Evolutionary conservation across 768 basidiomycete genomes (phyloP).

Genomic region (Rhizopogon rudus): DNA sequence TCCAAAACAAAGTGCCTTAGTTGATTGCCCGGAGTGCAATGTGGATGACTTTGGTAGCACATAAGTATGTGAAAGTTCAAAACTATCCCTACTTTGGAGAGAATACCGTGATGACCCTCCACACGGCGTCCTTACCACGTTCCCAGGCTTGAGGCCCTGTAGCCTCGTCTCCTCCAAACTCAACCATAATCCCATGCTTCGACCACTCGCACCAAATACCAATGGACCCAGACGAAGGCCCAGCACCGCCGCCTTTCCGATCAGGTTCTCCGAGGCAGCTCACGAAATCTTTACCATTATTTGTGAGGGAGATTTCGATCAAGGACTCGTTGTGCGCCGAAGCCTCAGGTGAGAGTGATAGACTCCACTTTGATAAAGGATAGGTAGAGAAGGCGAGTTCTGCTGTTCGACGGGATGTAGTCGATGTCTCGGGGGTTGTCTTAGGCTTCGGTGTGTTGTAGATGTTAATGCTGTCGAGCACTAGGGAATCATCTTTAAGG

Average conservation of each 20-base stretch:
- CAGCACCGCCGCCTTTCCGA: constrained; percentile 86
- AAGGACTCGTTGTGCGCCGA: constrained; percentile 17
- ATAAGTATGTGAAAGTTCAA: not conserved
- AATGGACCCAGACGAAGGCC: constrained; percentile 79
- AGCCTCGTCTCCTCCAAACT: constrained; percentile 76
- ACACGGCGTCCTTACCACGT: constrained; percentile 72
- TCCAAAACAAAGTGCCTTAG: too few relatives aligned
- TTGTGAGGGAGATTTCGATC: constrained; percentile 41
- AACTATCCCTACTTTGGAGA: constrained; percentile 13
- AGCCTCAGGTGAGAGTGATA: constrained; percentile 31
- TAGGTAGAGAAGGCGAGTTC: constrained; percentile 54
- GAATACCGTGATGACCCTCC: constrained; percentile 73
- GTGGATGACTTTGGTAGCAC: too few relatives aligned
- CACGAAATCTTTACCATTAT: constrained; percentile 79
- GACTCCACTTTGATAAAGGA: constrained; percentile 46
- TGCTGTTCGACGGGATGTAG: constrained; percentile 36
- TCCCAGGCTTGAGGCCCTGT: constrained; percentile 86
- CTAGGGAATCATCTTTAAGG: constrained; percentile 45
- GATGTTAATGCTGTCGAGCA: constrained; percentile 73
- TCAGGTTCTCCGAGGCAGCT: constrained; percentile 75
- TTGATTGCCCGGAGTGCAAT: too few relatives aligned
- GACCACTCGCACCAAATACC: constrained; percentile 95
- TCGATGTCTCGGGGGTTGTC: constrained; percentile 23
- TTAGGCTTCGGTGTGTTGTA: constrained; percentile 56
- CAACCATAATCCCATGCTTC: constrained; percentile 75